Percentiles rank a stretch among this genome's conserved stretches.
Evolutionary conservation across 148 eudicot species (phyloP).

Genomic region (Amaranthus palmeri): DNA sequence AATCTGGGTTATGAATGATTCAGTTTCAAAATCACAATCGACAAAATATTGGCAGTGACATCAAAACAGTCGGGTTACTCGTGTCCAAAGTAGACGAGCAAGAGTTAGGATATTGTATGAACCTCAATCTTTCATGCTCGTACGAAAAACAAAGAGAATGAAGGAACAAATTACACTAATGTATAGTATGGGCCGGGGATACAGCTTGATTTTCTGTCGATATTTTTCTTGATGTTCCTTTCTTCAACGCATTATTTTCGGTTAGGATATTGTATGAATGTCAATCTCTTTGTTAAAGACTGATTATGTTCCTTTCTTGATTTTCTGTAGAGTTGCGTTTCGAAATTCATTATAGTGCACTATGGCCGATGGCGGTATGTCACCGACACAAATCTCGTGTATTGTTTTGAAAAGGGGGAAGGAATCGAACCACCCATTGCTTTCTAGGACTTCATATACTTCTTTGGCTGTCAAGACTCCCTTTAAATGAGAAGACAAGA

Average conservation of each 20-base stretch:
- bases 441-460: constrained; percentile 72
- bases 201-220: neutral
- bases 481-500: constrained; percentile 36
- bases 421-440: constrained; percentile 67
- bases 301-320: too few species aligned
- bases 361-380: constrained; percentile 67
- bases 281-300: constrained; percentile 16
- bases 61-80: too few species aligned
- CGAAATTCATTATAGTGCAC: constrained; percentile 48
- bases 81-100: too few species aligned
- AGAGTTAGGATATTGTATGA: too few species aligned
- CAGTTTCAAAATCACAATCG: too few species aligned
- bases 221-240: neutral
- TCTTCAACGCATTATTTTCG: neutral
- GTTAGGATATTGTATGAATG: neutral
- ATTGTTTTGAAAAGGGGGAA: constrained; percentile 86
- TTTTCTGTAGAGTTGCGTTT: too few species aligned
- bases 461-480: constrained; percentile 88
- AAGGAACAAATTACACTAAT: neutral
- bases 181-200: neutral
- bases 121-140: constrained; percentile 2
- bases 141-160: neutral
- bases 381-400: constrained; percentile 84
- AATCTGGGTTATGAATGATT: too few species aligned
- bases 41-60: too few species aligned